Percentiles rank a stretch among this genome's conserved stretches.
Conservation (phyloP, 108 stramenopile species). For the Nannochloropsis oceanica region DNA sequence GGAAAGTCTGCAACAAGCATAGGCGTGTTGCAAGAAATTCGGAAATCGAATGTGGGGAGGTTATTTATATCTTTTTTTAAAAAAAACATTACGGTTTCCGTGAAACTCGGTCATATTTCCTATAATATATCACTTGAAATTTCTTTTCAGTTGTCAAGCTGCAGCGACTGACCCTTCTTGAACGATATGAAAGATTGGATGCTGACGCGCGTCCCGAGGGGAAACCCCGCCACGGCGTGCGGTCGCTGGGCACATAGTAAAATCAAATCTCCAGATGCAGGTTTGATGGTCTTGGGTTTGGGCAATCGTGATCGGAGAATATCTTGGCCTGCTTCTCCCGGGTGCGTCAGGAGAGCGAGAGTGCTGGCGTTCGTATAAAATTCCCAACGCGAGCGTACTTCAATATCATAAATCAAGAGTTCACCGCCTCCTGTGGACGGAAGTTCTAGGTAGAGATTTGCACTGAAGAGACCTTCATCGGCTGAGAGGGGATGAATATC, state of each 20-base stretch:
- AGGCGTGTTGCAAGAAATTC: too few species aligned
- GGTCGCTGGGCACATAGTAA: slow-evolving; percentile 35
- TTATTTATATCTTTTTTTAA: too few species aligned
- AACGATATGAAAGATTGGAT: slow-evolving; percentile 27
- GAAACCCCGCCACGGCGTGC: slow-evolving; percentile 34
- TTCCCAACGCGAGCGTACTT: slow-evolving; percentile 29
- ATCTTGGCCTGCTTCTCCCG: slow-evolving; percentile 24
- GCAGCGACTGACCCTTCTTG: slow-evolving; percentile 3
- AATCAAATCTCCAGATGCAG: slow-evolving; percentile 25
- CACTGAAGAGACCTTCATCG: slow-evolving; percentile 60
- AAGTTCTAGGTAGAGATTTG: slow-evolving; percentile 71
- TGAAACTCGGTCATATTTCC: too few species aligned
- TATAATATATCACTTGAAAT: too few species aligned
- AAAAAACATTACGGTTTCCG: too few species aligned
- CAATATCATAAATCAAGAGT: slow-evolving; percentile 28
- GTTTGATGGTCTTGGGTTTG: slow-evolving; percentile 1
- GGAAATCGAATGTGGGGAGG: too few species aligned
- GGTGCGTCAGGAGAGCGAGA: slow-evolving; percentile 9
- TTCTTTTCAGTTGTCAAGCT: slow-evolving; percentile 1
- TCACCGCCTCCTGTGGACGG: slow-evolving; percentile 37
- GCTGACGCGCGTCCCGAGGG: slow-evolving; percentile 36
- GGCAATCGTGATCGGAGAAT: slow-evolving; percentile 21
- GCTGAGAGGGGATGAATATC: slow-evolving; percentile 56
- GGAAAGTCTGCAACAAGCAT: too few species aligned
- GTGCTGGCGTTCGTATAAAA: slow-evolving; percentile 34